These are phyloP conservation scores for Lipomyces chichibuensis DNA, from an alignment of 805 yeast species.

Conservation along the genomic window DNA sequence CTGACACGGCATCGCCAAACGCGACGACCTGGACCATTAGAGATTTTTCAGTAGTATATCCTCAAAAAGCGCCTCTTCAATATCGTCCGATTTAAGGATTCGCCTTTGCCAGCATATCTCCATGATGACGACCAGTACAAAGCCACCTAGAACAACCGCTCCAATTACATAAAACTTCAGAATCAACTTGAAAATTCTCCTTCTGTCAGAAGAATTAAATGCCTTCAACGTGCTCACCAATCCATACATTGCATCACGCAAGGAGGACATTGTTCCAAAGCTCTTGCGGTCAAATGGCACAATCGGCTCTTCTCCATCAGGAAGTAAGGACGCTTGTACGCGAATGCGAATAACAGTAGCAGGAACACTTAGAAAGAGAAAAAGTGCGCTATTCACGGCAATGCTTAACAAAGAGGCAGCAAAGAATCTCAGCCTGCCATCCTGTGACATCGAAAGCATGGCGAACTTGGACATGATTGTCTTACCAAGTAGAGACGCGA, in stretches of 20 bases:
- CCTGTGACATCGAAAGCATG: not conserved
- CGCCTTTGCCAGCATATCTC: no score
- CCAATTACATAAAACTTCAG: not conserved
- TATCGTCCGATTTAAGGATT: no score
- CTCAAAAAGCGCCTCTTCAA: no score
- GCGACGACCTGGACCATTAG: no score
- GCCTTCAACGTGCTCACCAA: slow-evolving; percentile 7
- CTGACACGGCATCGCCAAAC: no score
- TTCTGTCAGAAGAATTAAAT: not conserved
- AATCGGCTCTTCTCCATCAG: slow-evolving; percentile 7
- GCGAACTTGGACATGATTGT: not conserved
- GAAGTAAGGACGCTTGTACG: slow-evolving; percentile 10
- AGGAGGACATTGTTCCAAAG: slow-evolving; percentile 5
- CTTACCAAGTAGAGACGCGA: not conserved
- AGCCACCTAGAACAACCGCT: not conserved
- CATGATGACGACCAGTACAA: not conserved
- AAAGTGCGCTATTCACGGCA: not conserved
- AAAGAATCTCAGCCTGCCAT: not conserved
- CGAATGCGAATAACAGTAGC: slow-evolving; percentile 9
- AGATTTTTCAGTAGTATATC: no score
- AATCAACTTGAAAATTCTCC: slow-evolving; percentile 1
- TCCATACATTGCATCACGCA: slow-evolving; percentile 9
- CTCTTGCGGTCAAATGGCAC: slow-evolving; percentile 3
- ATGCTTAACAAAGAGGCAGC: slow-evolving; percentile 10
- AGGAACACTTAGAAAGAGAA: not conserved